Base-by-base conservation (phyloP, 371 early-diverging fungal genomes). In the Rhizomucor miehei region DNA sequence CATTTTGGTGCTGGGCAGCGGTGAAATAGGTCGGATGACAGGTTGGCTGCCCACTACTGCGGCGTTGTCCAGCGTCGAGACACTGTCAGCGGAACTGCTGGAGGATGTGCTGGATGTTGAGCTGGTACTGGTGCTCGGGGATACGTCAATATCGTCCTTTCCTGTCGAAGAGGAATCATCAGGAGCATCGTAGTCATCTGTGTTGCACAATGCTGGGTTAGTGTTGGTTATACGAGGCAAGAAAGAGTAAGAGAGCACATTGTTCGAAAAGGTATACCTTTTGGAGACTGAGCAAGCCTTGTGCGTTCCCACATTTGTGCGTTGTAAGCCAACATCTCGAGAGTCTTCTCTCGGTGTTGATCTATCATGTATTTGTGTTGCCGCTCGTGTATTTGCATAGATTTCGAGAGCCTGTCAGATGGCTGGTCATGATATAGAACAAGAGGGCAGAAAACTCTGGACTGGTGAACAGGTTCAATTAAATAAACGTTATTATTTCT, bases 311-410 rank as follows among this genome's bases (percentile, higher is more conserved):
- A 75, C 12, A 72, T 23, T 35, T 60, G 57, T 6, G 76, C 73
- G 48, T 75, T 75, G 11, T 59, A 51, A 29, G 67, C 53, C 10
- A 75, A 47, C 65, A 69, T 67, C 35, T 62, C 57, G n/a, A 24
- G 54, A 23, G 61, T 70, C 37, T 61, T 67, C 38, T 52, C 46
- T 20, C 60, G 60, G 52, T 75, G 68, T 37, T 62, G 51, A 14
- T 75, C 65, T 38, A 77, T 71, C 62, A 68, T 57, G 25, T 36
- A 43, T 37, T 57, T 35, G 12, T 50, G 54, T 34, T 53, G 54
- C 9, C 24, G 44, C 21, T 49, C 38, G 36, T 55, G 37, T n/a
- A 19, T 47, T 13, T 64, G 52, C 17, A 50, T 38, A 6, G 59
- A 49, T 3, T 52, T 21, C 14, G 48, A 24, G 3, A 57, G 34